Conservation (phyloP, 192 early-diverging fungal species). For the Linnemannia hyalina region DNA sequence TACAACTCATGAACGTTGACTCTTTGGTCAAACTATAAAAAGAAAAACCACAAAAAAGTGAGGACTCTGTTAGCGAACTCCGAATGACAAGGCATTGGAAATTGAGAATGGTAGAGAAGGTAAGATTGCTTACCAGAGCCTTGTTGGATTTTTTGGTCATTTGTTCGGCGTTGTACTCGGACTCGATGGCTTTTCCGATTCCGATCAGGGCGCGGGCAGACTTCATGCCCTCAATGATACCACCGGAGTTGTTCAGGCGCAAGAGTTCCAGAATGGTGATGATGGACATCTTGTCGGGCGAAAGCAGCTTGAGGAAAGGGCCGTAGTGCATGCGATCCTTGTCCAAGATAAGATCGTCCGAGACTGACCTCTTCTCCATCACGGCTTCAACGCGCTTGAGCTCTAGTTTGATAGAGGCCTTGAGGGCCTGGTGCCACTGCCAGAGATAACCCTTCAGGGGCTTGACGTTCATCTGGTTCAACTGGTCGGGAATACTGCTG, state of each 20-base stretch:
- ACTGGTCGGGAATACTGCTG: constrained; percentile 67
- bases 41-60: background rate
- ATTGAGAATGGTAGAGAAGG: background rate
- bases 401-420: constrained; percentile 78
- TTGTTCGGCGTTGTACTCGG: constrained; percentile 84
- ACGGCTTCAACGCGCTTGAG: constrained; percentile 65
- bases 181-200: constrained; percentile 84
- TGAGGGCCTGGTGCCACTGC: constrained; percentile 81
- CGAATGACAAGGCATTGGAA: background rate
- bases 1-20: constrained; percentile 76
- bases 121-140: constrained; percentile 56
- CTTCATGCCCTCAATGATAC: constrained; percentile 67
- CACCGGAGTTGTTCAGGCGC: constrained; percentile 68
- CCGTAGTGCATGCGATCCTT: constrained; percentile 69
- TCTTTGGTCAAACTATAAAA: constrained; percentile 51
- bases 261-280: constrained; percentile 89
- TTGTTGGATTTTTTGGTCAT: constrained; percentile 78
- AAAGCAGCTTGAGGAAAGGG: constrained; percentile 74
- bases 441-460: constrained; percentile 73
- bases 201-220: constrained; percentile 67
- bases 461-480: constrained; percentile 66
- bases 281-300: constrained; percentile 81
- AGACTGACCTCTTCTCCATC: constrained; percentile 24
- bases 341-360: constrained; percentile 42
- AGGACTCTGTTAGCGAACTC: background rate